These are phyloP conservation scores for Trametes villosa DNA, from an alignment of 768 basidiomycete genomes.

Conservation along the genomic window DNA sequence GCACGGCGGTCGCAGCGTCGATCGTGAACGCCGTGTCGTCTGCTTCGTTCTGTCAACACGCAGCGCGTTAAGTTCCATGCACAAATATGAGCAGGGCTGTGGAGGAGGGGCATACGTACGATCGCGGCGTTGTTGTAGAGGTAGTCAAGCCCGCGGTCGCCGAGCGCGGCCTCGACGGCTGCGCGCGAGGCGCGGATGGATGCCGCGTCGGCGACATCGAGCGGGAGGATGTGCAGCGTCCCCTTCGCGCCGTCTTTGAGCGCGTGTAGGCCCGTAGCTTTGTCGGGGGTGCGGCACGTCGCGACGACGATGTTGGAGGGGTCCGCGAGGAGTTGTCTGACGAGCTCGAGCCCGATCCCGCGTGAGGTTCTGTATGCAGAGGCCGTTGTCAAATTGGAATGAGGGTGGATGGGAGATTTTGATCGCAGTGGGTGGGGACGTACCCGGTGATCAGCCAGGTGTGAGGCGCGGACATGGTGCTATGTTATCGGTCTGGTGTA, in stretches of 20 bases:
- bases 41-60: conserved; percentile 24
- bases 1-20: conserved; percentile 24
- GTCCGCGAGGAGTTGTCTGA: conserved; percentile 29
- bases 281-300: conserved; percentile 34
- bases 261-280: conserved; percentile 28
- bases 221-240: conserved; percentile 37
- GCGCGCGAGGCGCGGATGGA: conserved; percentile 34
- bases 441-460: conserved; percentile 35
- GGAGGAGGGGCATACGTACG: conserved; percentile 28
- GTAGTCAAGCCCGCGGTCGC: conserved; percentile 40
- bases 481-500: neutral
- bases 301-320: conserved; percentile 36
- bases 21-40: conserved; percentile 36
- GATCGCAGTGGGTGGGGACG: neutral
- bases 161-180: conserved; percentile 33
- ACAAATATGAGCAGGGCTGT: no score
- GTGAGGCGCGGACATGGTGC: conserved; percentile 18
- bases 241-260: conserved; percentile 32
- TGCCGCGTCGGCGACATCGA: conserved; percentile 36
- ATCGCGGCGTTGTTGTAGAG: conserved; percentile 45
- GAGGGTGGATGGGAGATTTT: neutral
- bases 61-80: neutral
- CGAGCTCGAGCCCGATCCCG: conserved; percentile 37
- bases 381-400: no score
- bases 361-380: conserved; percentile 34